Evolutionary conservation across 1,139 yeast species (phyloP), one percentile per base, ranked within the genome.

Genomic region (Nakaseomyces nivariensis): DNA sequence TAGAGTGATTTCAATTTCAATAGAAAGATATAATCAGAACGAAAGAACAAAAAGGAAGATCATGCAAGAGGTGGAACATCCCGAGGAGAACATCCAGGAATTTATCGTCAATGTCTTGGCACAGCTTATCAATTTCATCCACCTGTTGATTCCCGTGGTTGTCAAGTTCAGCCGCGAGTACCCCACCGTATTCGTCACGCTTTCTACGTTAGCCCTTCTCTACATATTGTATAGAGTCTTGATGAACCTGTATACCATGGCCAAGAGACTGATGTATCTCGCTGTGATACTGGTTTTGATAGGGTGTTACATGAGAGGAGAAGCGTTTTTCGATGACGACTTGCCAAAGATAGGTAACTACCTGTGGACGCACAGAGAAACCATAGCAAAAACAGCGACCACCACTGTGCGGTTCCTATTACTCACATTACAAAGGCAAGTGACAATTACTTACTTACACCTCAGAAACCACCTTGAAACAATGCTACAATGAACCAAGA

Each of bases 81-180:
- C 44, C n/a, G 44, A 41, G 25, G 44, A 41, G 44, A 41, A 29
- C 25, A 32, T 43, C 29, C 46, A 43, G 29, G 37, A 31, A 24
- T 32, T 43, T 17, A 33, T 43, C 8, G 37, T 33, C n/a, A 10
- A 5, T 26, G 17, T 31, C 13, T 25, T 43, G 29, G 33, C 29
- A 6, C 32, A 31, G 17, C 29, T 37, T n/a, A 34, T 46, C 32
- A 43, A 41, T 32, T 11, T 34, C 29, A n/a, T 46, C 22, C 48
- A 46, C 11, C 31, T 42, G 34, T 24, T 46, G 41, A 46, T 46
- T 11, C 48, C 48, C 6, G 41, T 37, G n/a, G 41, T 46, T 8
- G 38, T 43, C 22, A 32, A 27, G 48, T 46, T 46, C 36, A 46
- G 48, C 27, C 32, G 32, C 17, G 40, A 40, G 10, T 43, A 46